These are phyloP conservation scores for Barnettozyma sucrosica DNA, from an alignment of 805 yeast species.

Conservation along the genomic window DNA sequence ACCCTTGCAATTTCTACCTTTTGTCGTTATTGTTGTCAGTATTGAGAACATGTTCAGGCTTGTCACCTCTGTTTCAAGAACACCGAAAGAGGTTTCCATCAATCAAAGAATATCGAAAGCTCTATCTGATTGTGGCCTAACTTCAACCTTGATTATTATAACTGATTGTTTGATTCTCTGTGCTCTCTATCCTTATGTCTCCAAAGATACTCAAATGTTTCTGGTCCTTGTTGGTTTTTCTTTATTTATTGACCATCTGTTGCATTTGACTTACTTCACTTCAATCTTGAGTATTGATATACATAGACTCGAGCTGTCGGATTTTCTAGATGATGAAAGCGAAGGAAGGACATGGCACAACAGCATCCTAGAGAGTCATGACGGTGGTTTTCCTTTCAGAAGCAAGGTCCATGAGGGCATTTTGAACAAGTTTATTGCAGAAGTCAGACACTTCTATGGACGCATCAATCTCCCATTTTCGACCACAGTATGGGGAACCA, in stretches of 20 bases:
- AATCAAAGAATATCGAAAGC: constrained; percentile 34
- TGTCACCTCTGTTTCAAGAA: constrained; percentile 33
- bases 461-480: constrained; percentile 35
- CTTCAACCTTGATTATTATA: constrained; percentile 33
- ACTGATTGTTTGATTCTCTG: constrained; percentile 25
- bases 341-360: constrained; percentile 8
- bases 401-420: background rate
- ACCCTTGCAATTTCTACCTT: constrained; percentile 38
- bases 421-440: background rate
- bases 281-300: constrained; percentile 65
- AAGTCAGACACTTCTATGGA: constrained; percentile 12
- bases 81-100: constrained; percentile 39
- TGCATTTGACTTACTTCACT: constrained; percentile 59
- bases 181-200: constrained; percentile 27
- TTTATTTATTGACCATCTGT: constrained; percentile 49
- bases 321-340: constrained; percentile 31
- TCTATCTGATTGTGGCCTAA: constrained; percentile 30
- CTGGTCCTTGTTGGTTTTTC: constrained; percentile 43
- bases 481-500: constrained; percentile 27
- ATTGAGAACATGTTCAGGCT: constrained; percentile 45
- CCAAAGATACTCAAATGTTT: constrained; percentile 32
- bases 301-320: constrained; percentile 55
- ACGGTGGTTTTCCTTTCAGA: background rate
- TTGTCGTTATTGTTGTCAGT: constrained; percentile 36
- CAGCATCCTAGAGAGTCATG: background rate